Evolutionary conservation across 2,329 filamentous ascomycete genomes (phyloP), one percentile per base, ranked within the genome.

Genomic region (Aureobasidium sp.): DNA sequence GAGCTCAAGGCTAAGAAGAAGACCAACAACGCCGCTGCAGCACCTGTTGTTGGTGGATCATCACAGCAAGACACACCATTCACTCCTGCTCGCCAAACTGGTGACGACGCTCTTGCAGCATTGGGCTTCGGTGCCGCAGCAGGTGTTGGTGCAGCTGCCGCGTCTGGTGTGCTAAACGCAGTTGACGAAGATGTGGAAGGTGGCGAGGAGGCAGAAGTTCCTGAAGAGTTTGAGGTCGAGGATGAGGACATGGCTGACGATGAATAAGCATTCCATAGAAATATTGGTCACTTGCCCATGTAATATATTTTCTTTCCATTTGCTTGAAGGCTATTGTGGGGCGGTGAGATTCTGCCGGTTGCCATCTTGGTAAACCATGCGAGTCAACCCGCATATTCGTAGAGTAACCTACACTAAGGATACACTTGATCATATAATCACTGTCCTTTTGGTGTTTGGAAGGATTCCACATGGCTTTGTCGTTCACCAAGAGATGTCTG

Each of bases 1-100:
- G 94, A 97, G 74, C 86, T 97, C 75, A 96, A 95, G 79, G 84
- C 96, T 46, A 94, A 92, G 82, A 96, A 95, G 72, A 76, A 82
- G 65, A 72, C 77, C 7, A 76, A 80, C 17, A 76, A 80, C 12
- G 73, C 78, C 13, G 70, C 80, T 9, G 70, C 69, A 68, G 73
- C 78, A 63, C 69, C 77, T 70, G 66, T 74, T 51, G 70, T 69
- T 67, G 68, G 73, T 78, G 64, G 32, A 76, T 70, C 66, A 74
- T 58, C 70, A 20, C 64, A 64, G 62, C 63, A 64, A 66, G 62
- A 56, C 62, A 64, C 66, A n/a, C 69, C 70, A 42, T 68, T 72
- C 62, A 70, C 64, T 65, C 72, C 61, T 20, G 61, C 57, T 12
- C 62, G 60, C 17, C 60, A 63, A n/a, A 64, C 52, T 9, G 63